Percentiles rank a stretch among this genome's conserved stretches.
These are phyloP conservation scores for Barnettozyma sucrosica DNA, from an alignment of 805 yeast species.

Conservation along the genomic window DNA sequence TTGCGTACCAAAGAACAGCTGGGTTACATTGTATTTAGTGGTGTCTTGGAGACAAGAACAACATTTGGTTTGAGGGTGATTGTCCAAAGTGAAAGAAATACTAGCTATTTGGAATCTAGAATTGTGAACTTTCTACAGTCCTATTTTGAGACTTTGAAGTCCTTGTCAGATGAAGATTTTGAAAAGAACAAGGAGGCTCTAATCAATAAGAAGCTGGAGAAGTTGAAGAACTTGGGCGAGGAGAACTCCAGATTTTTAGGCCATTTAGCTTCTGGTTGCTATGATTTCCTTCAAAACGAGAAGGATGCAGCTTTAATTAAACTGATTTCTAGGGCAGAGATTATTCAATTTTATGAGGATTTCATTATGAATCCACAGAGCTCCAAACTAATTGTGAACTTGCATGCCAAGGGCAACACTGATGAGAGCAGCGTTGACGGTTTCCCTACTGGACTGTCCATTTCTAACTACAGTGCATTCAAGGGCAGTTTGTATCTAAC, in stretches of 20 bases:
- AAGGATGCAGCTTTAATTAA: slow-evolving; percentile 53
- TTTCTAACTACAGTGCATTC: slow-evolving; percentile 46
- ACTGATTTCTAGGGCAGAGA: slow-evolving; percentile 47
- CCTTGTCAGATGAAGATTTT: slow-evolving; percentile 60
- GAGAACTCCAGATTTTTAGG: slow-evolving; percentile 65
- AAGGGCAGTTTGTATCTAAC: slow-evolving; percentile 49
- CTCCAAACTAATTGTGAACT: slow-evolving; percentile 50
- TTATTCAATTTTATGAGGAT: slow-evolving; percentile 47
- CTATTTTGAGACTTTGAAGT: slow-evolving; percentile 40
- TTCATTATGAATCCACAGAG: slow-evolving; percentile 33
- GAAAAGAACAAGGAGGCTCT: slow-evolving; percentile 65
- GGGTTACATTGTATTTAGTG: slow-evolving; percentile 89
- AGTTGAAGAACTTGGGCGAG: slow-evolving; percentile 71
- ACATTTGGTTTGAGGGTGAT: slow-evolving; percentile 67
- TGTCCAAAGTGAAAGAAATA: slow-evolving; percentile 77
- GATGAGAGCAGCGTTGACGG: slow-evolving; percentile 25
- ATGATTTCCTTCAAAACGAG: slow-evolving; percentile 60
- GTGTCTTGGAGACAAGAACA: slow-evolving; percentile 62
- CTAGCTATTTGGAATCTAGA: slow-evolving; percentile 70
- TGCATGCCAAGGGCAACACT: slow-evolving; percentile 42
- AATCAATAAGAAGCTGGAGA: slow-evolving; percentile 57
- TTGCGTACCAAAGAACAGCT: slow-evolving; percentile 91
- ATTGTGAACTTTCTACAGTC: slow-evolving; percentile 57
- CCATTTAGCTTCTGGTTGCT: slow-evolving; percentile 68
- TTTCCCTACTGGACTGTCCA: slow-evolving; percentile 45